phyloP scores from a whole-genome alignment of 2,329 filamentous ascomycete genomes.

The Fusarium duplospermum region DNA sequence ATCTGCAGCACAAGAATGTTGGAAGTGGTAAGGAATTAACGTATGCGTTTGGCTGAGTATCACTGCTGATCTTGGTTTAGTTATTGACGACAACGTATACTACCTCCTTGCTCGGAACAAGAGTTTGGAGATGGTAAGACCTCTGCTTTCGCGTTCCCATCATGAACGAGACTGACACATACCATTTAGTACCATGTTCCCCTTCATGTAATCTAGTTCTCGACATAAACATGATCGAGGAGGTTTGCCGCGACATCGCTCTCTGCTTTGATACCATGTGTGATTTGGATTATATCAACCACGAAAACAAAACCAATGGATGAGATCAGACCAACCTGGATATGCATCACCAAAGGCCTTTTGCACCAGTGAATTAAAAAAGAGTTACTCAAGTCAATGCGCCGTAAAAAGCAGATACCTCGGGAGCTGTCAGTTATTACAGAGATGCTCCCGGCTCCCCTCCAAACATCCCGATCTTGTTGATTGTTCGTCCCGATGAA shows the following conservation, averaged over 20 bases:
- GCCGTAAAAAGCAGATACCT: constrained; percentile 42
- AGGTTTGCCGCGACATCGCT: background rate
- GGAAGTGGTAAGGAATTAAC: constrained; percentile 43
- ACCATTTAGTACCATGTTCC: constrained; percentile 45
- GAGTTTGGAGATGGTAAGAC: constrained; percentile 48
- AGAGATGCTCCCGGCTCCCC: constrained; percentile 26
- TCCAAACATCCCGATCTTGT: constrained; percentile 40
- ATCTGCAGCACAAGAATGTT: constrained; percentile 48
- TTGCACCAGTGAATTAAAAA: constrained; percentile 31
- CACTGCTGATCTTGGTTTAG: constrained; percentile 32
- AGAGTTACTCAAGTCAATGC: constrained; percentile 39
- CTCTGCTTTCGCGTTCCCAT: background rate
- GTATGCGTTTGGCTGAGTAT: too few relatives aligned
- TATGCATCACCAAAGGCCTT: background rate
- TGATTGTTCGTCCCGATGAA: constrained; percentile 44
- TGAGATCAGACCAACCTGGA: background rate
- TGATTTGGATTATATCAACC: background rate
- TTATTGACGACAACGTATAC: constrained; percentile 51
- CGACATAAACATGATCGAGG: background rate
- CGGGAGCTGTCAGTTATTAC: constrained; percentile 33
- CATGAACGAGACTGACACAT: constrained; percentile 10
- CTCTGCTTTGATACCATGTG: background rate
- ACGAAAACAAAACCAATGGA: background rate
- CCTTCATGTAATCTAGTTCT: constrained; percentile 31
- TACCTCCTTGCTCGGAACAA: constrained; percentile 47